A percentile compares a stretch with the other conserved stretches of the same genome.
These are phyloP conservation scores for Babjeviella inositovora DNA, from an alignment of 805 yeast species.

Conservation along the genomic window DNA sequence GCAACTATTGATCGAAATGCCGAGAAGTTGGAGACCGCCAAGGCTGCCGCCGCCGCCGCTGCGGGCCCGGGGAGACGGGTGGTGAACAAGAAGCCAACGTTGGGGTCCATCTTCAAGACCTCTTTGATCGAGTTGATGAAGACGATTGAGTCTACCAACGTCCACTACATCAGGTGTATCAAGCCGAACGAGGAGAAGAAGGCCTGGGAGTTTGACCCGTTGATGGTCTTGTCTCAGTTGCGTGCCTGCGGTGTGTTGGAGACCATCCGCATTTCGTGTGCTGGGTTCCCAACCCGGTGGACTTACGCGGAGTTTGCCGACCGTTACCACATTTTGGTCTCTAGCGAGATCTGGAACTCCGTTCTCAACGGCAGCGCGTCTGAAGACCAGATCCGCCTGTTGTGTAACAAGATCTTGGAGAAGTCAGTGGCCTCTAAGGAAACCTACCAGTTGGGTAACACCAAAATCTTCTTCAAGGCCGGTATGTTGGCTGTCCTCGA, in stretches of 20 bases:
- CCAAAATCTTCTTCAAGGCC: conserved; percentile 90
- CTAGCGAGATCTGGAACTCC: conserved; percentile 51
- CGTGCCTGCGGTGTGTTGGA: conserved; percentile 98
- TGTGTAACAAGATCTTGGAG: conserved; percentile 53
- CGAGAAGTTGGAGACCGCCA: conserved; percentile 21
- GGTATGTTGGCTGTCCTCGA: conserved; percentile 92
- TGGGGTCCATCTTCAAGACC: conserved; percentile 86
- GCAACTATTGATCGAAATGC: conserved; percentile 45
- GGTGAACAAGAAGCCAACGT: conserved; percentile 69
- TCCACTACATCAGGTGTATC: conserved; percentile 92
- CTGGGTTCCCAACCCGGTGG: conserved; percentile 96
- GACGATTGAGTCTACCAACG: conserved; percentile 89
- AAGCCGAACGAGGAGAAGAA: conserved; percentile 89
- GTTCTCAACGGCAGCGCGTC: conserved; percentile 36
- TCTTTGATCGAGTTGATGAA: conserved; percentile 87
- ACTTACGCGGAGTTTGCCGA: conserved; percentile 85
- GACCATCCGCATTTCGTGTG: conserved; percentile 91
- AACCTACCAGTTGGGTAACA: conserved; percentile 81
- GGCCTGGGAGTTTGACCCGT: conserved; percentile 92
- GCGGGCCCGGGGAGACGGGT: conserved; percentile 22
- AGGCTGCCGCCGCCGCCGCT: conserved; percentile 9
- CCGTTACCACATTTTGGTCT: conserved; percentile 72
- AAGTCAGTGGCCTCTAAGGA: conserved; percentile 45
- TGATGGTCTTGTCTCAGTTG: conserved; percentile 88
- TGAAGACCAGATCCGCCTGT: conserved; percentile 38